Percentiles rank a stretch among this genome's conserved stretches.
Evolutionary conservation across 139 green algal species (phyloP).

Genomic region (Chlorella sp.): DNA sequence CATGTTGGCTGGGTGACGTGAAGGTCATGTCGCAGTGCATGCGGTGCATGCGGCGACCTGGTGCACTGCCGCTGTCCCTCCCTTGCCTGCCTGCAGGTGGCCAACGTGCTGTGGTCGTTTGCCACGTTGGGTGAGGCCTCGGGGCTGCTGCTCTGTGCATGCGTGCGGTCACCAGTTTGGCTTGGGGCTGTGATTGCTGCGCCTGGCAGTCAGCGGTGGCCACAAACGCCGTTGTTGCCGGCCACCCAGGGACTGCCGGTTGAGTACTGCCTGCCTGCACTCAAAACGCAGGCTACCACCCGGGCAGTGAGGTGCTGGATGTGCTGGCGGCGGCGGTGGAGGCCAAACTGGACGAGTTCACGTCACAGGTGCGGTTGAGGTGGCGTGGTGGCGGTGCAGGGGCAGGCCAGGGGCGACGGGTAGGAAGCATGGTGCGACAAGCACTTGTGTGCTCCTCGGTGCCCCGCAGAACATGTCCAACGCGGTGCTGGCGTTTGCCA

Average conservation of each 20-base stretch:
- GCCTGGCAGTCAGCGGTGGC: too few species aligned
- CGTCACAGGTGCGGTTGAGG: neutral
- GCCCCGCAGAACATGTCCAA: constrained; percentile 40
- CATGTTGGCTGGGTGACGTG: too few species aligned
- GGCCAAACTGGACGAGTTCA: constrained; percentile 33
- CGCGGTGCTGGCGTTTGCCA: constrained; percentile 53
- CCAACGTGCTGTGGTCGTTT: constrained; percentile 58
- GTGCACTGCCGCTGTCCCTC: too few species aligned
- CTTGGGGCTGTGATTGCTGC: too few species aligned
- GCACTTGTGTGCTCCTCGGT: neutral
- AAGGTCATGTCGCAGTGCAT: too few species aligned
- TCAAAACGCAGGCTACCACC: constrained; percentile 33
- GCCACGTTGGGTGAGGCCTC: constrained; percentile 26
- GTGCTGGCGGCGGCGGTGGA: constrained; percentile 21
- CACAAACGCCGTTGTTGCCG: too few species aligned
- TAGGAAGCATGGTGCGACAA: too few species aligned
- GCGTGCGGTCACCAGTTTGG: neutral
- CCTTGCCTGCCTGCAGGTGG: neutral
- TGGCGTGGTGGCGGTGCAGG: neutral
- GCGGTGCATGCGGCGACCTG: too few species aligned
- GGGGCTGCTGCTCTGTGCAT: neutral
- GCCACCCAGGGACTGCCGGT: too few species aligned
- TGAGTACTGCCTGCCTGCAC: too few species aligned
- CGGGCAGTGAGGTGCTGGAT: constrained; percentile 16
- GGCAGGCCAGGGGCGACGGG: too few species aligned